Evolutionary conservation across 345 rosid species (phyloP), one percentile per base, ranked within the genome.

Genomic region (Sisymbrium altissimum): DNA sequence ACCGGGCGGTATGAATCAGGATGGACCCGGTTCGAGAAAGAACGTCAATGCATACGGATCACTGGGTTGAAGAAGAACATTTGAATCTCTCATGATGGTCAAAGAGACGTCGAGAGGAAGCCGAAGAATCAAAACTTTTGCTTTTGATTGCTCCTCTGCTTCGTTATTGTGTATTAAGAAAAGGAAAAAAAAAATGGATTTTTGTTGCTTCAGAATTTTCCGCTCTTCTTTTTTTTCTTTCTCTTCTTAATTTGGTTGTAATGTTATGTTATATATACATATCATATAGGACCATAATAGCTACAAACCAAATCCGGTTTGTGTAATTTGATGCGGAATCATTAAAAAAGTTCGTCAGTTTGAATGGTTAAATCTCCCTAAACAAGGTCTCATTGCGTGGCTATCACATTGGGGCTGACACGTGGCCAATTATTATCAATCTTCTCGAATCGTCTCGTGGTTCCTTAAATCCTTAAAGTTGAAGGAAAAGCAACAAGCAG

Each of bases 11-110:
- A 18, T 36, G 35, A 78, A 59, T 66, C 79, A 78, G 15, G 87
- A 86, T 49, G 79, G 79, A 40, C 72, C 80, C 1, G 80, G 84
- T n/a, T 70, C 81, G n/a, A 74, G 87, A 76, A 88, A 85, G 75
- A 68, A 70, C 64, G 14, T 62, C 14, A 53, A 36, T 44, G 58
- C 72, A 53, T 77, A 77, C 10, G 71, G 80, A 64, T 53, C 80
- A 70, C 10, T 77, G 53, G 67, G 74, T 43, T 75, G 57, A 75
- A 30, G 43, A 66, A 38, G 61, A 19, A 18, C 46, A 60, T 19
- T 14, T 56, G 64, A 50, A 48, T 66, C 61, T 46, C 61, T 46
- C 40, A 46, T 66, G 23, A 49, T 36, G 43, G 29, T 58, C 68
- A 39, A 19, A 66, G 21, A 59, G 35, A 58, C 58, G 50, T 64